Evolutionary conservation across 208 protist genomes (phyloP).

Genomic region (Leptomonas seymouri): DNA sequence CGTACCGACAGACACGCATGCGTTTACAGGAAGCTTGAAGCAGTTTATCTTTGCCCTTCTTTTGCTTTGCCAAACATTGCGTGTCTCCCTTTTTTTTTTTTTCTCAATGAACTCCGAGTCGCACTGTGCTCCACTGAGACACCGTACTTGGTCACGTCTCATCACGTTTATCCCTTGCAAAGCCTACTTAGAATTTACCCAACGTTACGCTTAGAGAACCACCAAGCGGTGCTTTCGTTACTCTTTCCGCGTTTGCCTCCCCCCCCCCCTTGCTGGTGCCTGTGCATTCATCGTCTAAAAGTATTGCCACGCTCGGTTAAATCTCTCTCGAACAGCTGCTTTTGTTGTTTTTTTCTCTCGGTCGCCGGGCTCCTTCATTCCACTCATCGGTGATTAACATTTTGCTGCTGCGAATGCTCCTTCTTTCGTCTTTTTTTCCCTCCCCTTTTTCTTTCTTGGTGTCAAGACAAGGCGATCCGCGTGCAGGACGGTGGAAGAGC

Average conservation of each 20-base stretch:
- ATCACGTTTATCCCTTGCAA: background rate
- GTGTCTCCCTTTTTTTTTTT: no score
- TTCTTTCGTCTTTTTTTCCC: slow-evolving; percentile 14
- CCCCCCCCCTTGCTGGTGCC: background rate
- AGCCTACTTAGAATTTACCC: background rate
- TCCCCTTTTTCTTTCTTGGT: background rate
- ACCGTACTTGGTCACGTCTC: background rate
- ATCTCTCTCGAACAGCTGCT: no score
- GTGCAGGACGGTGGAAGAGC: background rate
- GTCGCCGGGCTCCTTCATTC: background rate
- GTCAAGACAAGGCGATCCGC: background rate
- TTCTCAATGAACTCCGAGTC: background rate
- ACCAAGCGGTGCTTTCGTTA: background rate
- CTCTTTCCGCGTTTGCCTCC: background rate
- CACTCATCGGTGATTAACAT: background rate
- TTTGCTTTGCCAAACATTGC: no score
- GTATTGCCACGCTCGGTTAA: background rate
- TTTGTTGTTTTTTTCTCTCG: slow-evolving; percentile 5
- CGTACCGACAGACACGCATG: no score
- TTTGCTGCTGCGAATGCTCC: background rate
- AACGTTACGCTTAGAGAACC: background rate
- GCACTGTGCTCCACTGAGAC: background rate
- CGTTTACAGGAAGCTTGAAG: no score
- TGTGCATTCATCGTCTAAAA: slow-evolving; percentile 15
- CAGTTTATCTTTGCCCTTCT: no score